Conservation (phyloP, 306 rosid genomes). For the Castanospermum australe region DNA sequence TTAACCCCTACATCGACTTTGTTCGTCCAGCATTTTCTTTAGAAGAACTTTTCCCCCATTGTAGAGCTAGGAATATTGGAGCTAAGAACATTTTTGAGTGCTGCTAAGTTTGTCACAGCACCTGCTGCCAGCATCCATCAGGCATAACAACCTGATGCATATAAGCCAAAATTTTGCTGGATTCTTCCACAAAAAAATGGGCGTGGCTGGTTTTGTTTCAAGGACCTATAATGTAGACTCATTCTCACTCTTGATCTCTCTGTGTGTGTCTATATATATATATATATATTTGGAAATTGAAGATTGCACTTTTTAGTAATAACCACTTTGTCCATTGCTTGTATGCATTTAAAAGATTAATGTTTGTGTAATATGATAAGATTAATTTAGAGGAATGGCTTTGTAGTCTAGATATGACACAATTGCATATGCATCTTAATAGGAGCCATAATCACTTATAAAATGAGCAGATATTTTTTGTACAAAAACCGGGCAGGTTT, state of each 20-base stretch:
- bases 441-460: no score
- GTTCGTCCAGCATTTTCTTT: not conserved
- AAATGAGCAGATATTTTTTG: not conserved
- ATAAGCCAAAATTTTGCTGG: not conserved
- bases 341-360: not conserved
- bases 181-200: slow-evolving; percentile 6
- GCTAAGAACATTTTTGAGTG: not conserved
- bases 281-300: not conserved
- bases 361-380: not conserved
- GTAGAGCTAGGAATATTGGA: not conserved
- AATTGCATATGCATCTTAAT: not conserved
- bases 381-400: not conserved
- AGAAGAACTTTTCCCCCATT: not conserved
- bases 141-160: not conserved
- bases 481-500: not conserved
- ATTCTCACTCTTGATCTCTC: no score
- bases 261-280: no score
- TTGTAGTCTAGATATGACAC: not conserved
- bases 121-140: not conserved
- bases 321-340: not conserved
- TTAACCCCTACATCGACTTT: not conserved
- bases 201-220: not conserved
- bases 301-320: not conserved
- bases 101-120: not conserved
- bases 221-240: no score